phyloP scores from a whole-genome alignment of 2,329 filamentous ascomycete species.

The Beauveria sp. region DNA sequence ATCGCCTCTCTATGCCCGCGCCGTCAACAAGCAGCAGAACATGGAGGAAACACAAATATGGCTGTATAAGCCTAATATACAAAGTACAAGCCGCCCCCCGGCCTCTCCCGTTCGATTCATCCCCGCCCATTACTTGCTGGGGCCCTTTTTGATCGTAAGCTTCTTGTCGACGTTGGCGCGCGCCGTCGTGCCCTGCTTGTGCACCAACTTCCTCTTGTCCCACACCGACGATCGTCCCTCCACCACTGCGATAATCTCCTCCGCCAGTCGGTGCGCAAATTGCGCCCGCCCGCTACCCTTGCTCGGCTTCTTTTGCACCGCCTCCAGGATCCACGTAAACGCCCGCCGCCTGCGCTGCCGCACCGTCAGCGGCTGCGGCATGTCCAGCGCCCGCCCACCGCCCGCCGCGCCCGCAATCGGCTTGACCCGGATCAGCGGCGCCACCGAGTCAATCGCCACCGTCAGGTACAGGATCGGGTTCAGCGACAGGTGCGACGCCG shows the following conservation, averaged over 20 bases:
- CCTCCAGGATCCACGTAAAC: slow-evolving; percentile 81
- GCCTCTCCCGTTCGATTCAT: background rate
- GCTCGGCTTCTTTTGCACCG: slow-evolving; percentile 70
- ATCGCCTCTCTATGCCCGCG: background rate
- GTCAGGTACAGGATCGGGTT: slow-evolving; percentile 87
- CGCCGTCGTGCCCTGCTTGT: slow-evolving; percentile 72
- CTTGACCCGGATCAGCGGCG: slow-evolving; percentile 76
- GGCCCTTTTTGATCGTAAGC: slow-evolving; percentile 28
- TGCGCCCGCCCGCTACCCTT: slow-evolving; percentile 62
- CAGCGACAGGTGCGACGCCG: slow-evolving; percentile 71
- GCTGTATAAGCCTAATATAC: background rate
- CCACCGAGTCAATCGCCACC: slow-evolving; percentile 85
- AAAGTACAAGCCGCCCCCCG: background rate
- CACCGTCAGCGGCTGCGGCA: slow-evolving; percentile 68
- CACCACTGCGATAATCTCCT: slow-evolving; percentile 79
- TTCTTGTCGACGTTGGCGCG: slow-evolving; percentile 61
- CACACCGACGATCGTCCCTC: slow-evolving; percentile 80
- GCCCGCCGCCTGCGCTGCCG: slow-evolving; percentile 72
- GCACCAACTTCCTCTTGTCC: slow-evolving; percentile 70
- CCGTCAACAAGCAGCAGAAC: background rate
- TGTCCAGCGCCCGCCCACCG: slow-evolving; percentile 75
- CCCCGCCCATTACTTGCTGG: slow-evolving; percentile 17
- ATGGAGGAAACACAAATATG: background rate
- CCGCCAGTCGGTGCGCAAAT: slow-evolving; percentile 71
- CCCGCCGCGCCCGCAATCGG: slow-evolving; percentile 71